These are phyloP conservation scores for Boletus fagicola DNA, from an alignment of 768 basidiomycete species.

Conservation along the genomic window DNA sequence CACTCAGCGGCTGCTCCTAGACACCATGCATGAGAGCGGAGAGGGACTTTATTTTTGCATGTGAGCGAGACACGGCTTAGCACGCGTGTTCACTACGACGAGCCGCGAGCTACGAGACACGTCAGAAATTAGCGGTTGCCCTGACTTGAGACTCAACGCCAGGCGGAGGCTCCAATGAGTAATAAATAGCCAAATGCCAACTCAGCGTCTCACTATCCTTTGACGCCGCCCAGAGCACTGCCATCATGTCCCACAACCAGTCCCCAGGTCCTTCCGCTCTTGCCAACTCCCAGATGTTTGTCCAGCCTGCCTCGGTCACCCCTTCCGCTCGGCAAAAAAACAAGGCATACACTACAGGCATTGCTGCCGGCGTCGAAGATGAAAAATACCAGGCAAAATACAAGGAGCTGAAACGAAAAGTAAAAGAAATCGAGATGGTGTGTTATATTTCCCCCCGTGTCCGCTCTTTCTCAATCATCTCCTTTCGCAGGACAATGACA, in stretches of 20 bases:
- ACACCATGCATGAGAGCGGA: neutral
- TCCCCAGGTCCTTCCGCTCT: slow-evolving; percentile 52
- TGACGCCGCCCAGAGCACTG: slow-evolving; percentile 33
- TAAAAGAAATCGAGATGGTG: slow-evolving; percentile 81
- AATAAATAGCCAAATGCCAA: slow-evolving; percentile 30
- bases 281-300: slow-evolving; percentile 38
- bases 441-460: slow-evolving; percentile 30
- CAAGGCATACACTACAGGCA: slow-evolving; percentile 53
- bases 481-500: slow-evolving; percentile 76
- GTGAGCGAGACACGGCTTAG: neutral
- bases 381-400: slow-evolving; percentile 86
- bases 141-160: slow-evolving; percentile 31
- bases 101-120: slow-evolving; percentile 11
- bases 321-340: slow-evolving; percentile 46
- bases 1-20: neutral
- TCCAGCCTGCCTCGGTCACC: slow-evolving; percentile 28
- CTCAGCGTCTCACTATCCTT: slow-evolving; percentile 33
- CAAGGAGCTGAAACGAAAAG: slow-evolving; percentile 84
- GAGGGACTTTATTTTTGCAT: neutral
- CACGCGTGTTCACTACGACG: slow-evolving; percentile 1
- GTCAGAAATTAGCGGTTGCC: slow-evolving; percentile 10
- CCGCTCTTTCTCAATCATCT: slow-evolving; percentile 5
- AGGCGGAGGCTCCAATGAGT: slow-evolving; percentile 23
- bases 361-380: slow-evolving; percentile 79
- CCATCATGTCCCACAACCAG: slow-evolving; percentile 68